Base-by-base conservation (phyloP, 2,329 filamentous ascomycete genomes). In the Apiospora phragmitis region DNA sequence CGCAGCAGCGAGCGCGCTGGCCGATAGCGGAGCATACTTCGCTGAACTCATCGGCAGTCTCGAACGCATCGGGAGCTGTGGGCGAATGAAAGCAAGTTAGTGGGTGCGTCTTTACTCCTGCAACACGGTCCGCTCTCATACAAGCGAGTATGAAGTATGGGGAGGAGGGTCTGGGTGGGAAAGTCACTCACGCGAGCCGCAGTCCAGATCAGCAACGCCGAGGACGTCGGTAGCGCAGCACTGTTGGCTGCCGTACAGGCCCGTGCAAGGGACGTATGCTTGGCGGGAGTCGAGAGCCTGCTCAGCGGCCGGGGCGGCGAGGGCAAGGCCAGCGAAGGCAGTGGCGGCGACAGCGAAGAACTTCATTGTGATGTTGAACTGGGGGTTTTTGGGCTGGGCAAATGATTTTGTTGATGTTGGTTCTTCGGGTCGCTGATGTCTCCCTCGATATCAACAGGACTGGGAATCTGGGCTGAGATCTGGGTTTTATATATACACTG, bases 171-270 rank as follows among this genome's bases (percentile, higher is more conserved):
- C 4, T 35, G 18, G 18, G 9, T 21, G 6, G 21, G 21, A n/a
- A n/a, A n/a, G 43, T 47, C 18, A 42, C 77, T 73, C 74, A 79
- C 77, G 88, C 71, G 81, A 77, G 24, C 76, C 80, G 78, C 90
- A 92, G 82, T 91, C 74, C 35, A 79, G 75, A 67, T 79, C 77
- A 26, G 77, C 77, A 24, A 79, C 71, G 11, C 77, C 78, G 49
- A 91, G 85, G 43, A 91, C 84, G 73, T 91, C 87, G 32, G 88
- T 89, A 18, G 89, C 86, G 77, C 90, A 92, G 84, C 90, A 92
- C 73, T 87, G 84, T 4, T 86, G 76, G 42, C 75, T 82, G 74
- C 76, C 78, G 74, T 85, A 85, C 26, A 85, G 80, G 24, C 80
- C 81, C 41, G 79, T 79, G 76, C 85, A 86, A 55, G 85, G 79